Evolutionary conservation across 306 rosid species (phyloP), one percentile per base, ranked within the genome.

Genomic region (Cicer yamashitae): DNA sequence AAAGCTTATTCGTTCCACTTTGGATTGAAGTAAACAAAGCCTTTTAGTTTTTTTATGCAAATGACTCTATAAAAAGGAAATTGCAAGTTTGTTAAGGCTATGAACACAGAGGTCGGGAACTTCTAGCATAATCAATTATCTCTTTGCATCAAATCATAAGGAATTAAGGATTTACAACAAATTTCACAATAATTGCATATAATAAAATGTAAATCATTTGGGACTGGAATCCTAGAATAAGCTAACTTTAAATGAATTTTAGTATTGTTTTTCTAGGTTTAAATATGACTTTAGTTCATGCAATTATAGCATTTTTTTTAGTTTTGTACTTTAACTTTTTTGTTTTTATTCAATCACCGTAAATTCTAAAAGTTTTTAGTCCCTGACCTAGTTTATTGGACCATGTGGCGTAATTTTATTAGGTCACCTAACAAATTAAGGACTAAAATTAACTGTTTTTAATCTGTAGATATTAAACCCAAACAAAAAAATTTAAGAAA

Each of bases 71-170:
- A 8, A 4, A 18, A 54, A 54, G 8, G 14, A 57, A 51, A 51
- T 51, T 51, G 14, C 57, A 51, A 51, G 57, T 14, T 7, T 51
- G 1, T 14, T 14, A 51, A 51, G 22, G 15, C 57, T 14, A 51
- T 14, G 10, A 7, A 51, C 22, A 51, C 57, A 51, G 57, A 10
- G 11, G 20, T 12, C 7, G 8, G 7, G 11, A 46, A 10, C 48
- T 54, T 37, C 25, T 25, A 34, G 62, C 50, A 51, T 38, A 9
- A 25, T 37, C 52, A 62, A 43, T 18, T 69, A 10, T 45, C 45
- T 63, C 58, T 43, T 20, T 40, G 51, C 63, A 53, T 53, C 25
- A 64, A 43, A 69, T 44, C 59, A 43, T 30, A 22, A 57, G 54
- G 37, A 64, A 20, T 7, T 46, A 60, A 30, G 54, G 37, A 64